Conservation (phyloP, 1,284 basidiomycete species). For the Moesziomyces parantarcticus region DNA sequence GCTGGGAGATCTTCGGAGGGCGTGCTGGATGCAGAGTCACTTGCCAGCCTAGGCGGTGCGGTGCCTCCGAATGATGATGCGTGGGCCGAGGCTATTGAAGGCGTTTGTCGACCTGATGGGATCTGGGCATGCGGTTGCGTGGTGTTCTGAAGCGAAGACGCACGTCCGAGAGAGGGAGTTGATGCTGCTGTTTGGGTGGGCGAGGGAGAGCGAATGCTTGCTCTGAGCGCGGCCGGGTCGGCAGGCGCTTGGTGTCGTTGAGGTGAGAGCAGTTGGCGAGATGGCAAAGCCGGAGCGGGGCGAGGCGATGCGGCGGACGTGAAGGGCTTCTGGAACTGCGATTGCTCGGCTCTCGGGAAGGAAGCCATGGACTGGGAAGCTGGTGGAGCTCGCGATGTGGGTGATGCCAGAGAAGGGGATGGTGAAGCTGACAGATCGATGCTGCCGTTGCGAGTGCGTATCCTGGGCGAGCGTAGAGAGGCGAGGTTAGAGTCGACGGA, state of each 20-base stretch:
- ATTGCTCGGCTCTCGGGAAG: conserved; percentile 19
- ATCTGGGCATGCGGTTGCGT: too few relatives aligned
- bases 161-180: conserved; percentile 3
- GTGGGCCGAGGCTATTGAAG: too few relatives aligned
- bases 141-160: not conserved
- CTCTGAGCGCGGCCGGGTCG: conserved; percentile 2
- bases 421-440: conserved; percentile 20
- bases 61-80: too few relatives aligned
- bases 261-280: conserved; percentile 21
- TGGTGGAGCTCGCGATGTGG: conserved; percentile 3
- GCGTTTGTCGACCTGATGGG: too few relatives aligned
- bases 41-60: too few relatives aligned
- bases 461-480: conserved; percentile 19
- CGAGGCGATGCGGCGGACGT: conserved; percentile 14
- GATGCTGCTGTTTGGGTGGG: conserved; percentile 8
- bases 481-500: conserved; percentile 21
- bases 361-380: conserved; percentile 18
- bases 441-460: conserved; percentile 27
- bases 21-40: too few relatives aligned
- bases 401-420: conserved; percentile 11
- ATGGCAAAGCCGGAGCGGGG: conserved; percentile 9
- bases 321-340: conserved; percentile 17
- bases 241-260: conserved; percentile 27
- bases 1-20: too few relatives aligned
- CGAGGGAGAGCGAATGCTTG: conserved; percentile 9